These are phyloP conservation scores for Annulohypoxylon moriforme DNA, from an alignment of 495 filamentous ascomycete genomes.

Conservation along the genomic window DNA sequence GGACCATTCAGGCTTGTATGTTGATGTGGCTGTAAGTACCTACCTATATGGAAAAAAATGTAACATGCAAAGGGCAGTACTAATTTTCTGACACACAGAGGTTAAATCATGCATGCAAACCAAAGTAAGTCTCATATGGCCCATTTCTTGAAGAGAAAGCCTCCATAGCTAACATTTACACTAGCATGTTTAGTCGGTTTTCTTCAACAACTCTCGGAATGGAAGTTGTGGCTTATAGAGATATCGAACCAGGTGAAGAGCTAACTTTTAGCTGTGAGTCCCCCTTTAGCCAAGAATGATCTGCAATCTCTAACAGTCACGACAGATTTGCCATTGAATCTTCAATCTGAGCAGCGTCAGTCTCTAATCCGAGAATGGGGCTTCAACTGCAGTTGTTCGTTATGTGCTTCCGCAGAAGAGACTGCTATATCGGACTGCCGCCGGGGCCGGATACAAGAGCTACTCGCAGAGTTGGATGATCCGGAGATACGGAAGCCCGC, in stretches of 20 bases:
- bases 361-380: constrained; percentile 50
- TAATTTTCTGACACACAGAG: constrained; percentile 35
- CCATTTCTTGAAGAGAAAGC: not conserved
- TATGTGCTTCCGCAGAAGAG: constrained; percentile 41
- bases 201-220: constrained; percentile 46
- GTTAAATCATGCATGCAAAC: constrained; percentile 54
- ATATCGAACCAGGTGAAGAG: constrained; percentile 51
- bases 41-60: not conserved
- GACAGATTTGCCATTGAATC: constrained; percentile 46
- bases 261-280: constrained; percentile 53
- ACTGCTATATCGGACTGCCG: constrained; percentile 45
- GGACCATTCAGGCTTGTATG: constrained; percentile 49
- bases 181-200: constrained; percentile 49
- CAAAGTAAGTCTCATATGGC: constrained; percentile 41
- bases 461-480: constrained; percentile 40
- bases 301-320: not conserved
- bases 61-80: not conserved
- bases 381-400: constrained; percentile 50
- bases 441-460: constrained; percentile 36
- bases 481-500: constrained; percentile 35
- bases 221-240: constrained; percentile 46
- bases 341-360: constrained; percentile 45
- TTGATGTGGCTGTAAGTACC: constrained; percentile 51
- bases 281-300: not conserved
- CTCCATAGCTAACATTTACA: not conserved